These are phyloP conservation scores for Termitomyces sp. DNA, from an alignment of 768 basidiomycete genomes.

Conservation along the genomic window DNA sequence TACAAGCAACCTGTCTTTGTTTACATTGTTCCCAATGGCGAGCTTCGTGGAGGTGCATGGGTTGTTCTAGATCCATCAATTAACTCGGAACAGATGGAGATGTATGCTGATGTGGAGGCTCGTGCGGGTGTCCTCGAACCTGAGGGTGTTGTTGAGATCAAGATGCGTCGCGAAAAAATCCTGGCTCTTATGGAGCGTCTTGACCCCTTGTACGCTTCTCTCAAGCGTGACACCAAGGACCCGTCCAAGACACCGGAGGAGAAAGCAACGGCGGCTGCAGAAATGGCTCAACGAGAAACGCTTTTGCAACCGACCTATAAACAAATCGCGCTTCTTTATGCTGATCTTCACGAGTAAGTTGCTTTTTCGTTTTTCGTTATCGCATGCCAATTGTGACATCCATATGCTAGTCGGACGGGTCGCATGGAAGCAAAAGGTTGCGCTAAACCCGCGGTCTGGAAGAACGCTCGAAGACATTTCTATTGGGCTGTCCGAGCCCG, in stretches of 20 bases:
- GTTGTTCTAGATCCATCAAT: slow-evolving; percentile 98
- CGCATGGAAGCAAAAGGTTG: slow-evolving; percentile 99
- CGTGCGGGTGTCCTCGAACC: slow-evolving; percentile 96
- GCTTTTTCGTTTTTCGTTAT: slow-evolving; percentile 1
- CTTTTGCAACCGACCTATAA: slow-evolving; percentile 86
- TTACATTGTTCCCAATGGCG: slow-evolving; percentile 97
- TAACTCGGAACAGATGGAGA: slow-evolving; percentile 96
- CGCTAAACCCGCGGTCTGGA: slow-evolving; percentile 83
- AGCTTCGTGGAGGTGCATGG: slow-evolving; percentile 98
- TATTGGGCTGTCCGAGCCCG: slow-evolving; percentile 93
- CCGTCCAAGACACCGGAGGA: slow-evolving; percentile 67
- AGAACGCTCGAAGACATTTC: slow-evolving; percentile 82
- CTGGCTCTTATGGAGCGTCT: slow-evolving; percentile 88
- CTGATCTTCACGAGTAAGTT: slow-evolving; percentile 92
- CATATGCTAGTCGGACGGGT: slow-evolving; percentile 68
- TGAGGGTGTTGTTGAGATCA: slow-evolving; percentile 96
- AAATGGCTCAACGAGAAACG: slow-evolving; percentile 72
- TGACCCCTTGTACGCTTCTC: slow-evolving; percentile 72
- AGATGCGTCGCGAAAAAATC: slow-evolving; percentile 94
- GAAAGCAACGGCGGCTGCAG: slow-evolving; percentile 60
- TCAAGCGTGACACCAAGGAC: slow-evolving; percentile 82
- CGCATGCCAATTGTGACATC: slow-evolving; percentile 3
- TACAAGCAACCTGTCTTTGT: slow-evolving; percentile 99
- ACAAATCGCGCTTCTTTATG: slow-evolving; percentile 90
- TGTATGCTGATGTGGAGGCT: slow-evolving; percentile 96